Base-by-base conservation (phyloP, 179 eudicot genomes). In the Drosera spatulata region DNA sequence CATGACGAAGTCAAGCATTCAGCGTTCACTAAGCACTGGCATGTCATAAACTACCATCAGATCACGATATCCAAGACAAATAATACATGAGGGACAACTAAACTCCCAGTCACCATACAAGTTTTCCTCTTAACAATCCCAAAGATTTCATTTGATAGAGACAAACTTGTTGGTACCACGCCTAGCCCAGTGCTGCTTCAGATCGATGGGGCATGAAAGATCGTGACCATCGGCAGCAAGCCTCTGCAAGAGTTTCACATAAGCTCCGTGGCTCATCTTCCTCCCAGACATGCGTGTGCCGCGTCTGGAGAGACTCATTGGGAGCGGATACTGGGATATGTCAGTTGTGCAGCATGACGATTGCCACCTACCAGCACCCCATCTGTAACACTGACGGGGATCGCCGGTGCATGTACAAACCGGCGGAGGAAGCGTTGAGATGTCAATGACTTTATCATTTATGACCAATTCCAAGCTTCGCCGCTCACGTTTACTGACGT, bases 301-400 rank as follows among this genome's bases (percentile, higher is more conserved):
- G 12, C 84, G 85, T 68, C 76, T 83, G 1, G 78, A 68, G 50
- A 65, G 53, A 58, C 77, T 75, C 80, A 75, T 73, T 5, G 94
- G 94, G 53, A 85, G 79, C 3, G 89, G 86, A 72, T 75, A 83
- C 69, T 77, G 81, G 1, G 89, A 85, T 67, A 83, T 39, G 50
- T 68, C 71, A 39, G 58, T 81, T 15, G 80, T 84, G 77, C 90
- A 86, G 59, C 95, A 84, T 2, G 85, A 67, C 0, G 95, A 86
- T 53, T 86, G 90, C 90, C 95, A 86, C 8, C 87, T 85, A 56
- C 85, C 90, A 44, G 75, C 52, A 55, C 87, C 90, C 75, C 82
- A 76, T 50, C 79, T 63, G 56, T 86, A 78, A 61, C 95, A 84
- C 71, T 65, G 79, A 52, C 84, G 67, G 7, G 82, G 60, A 66